phyloP scores from a whole-genome alignment of 1,284 basidiomycete genomes.

The Paramarasmius palmivorus region DNA sequence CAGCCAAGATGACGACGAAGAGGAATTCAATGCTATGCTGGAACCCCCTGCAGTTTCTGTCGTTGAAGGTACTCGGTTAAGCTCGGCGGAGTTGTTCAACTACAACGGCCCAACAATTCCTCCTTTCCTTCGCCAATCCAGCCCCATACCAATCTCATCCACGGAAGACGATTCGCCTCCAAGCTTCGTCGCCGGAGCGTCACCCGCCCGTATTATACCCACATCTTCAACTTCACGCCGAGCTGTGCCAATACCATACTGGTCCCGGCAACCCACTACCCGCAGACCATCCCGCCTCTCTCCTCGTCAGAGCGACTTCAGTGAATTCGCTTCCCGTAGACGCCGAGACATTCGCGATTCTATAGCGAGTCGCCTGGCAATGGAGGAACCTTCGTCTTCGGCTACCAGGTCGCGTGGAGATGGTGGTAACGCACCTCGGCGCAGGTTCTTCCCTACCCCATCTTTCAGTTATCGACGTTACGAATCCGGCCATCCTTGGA shows the following conservation, averaged over 20 bases:
- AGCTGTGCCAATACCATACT: neutral
- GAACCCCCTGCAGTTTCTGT: conserved; percentile 24
- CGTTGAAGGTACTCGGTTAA: conserved; percentile 53
- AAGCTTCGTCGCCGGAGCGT: conserved; percentile 4
- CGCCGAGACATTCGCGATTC: conserved; percentile 27
- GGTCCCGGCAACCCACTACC: conserved; percentile 8
- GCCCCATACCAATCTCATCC: conserved; percentile 16
- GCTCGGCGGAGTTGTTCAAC: conserved; percentile 53
- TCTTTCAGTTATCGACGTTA: neutral
- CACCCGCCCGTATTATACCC: conserved; percentile 5
- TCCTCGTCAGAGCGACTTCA: conserved; percentile 22
- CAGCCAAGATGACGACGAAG: conserved; percentile 63
- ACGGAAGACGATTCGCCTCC: neutral
- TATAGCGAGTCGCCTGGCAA: neutral
- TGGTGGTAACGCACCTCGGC: neutral
- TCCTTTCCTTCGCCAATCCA: conserved; percentile 24
- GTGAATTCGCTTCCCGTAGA: conserved; percentile 39
- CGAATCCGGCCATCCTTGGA: neutral
- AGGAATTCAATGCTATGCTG: conserved; percentile 45
- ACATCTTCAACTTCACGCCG: conserved; percentile 1
- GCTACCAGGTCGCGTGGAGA: neutral
- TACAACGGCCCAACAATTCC: conserved; percentile 27
- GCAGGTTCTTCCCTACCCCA: conserved; percentile 6
- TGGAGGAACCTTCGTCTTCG: neutral
- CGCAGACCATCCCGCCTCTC: conserved; percentile 22